Conservation (phyloP, 179 eudicot genomes). For the Beta corolliflora region DNA sequence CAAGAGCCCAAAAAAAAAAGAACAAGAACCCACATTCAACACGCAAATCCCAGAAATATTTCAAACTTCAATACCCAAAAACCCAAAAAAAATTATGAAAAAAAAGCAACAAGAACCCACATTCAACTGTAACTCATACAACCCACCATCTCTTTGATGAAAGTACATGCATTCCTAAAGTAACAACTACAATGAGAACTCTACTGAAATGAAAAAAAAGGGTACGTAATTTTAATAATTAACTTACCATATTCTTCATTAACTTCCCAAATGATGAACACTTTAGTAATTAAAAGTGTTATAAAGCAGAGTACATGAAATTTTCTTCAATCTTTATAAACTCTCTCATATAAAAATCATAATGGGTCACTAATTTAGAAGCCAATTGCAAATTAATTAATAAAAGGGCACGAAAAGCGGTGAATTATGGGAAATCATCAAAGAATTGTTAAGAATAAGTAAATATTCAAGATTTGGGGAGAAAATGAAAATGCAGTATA, state of each 20-base stretch:
- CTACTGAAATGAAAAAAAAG: background rate
- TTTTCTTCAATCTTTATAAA: slow-evolving; percentile 13
- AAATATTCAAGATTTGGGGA: no score
- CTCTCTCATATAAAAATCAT: background rate
- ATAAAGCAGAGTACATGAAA: background rate
- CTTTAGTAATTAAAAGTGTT: background rate
- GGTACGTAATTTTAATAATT: background rate
- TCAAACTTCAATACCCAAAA: no score
- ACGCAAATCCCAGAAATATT: no score
- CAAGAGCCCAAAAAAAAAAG: no score
- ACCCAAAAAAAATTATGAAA: no score
- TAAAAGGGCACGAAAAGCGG: background rate
- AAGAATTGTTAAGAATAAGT: background rate
- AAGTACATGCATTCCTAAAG: slow-evolving; percentile 1
- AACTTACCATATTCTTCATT: background rate
- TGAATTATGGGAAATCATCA: background rate
- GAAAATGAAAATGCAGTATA: no score
- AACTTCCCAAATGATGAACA: background rate
- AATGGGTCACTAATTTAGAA: background rate
- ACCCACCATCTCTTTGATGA: slow-evolving; percentile 36
- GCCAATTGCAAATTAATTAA: background rate
- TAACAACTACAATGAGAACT: background rate
- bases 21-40: background rate
- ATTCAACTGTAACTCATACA: background rate
- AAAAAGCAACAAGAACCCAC: background rate